Evolutionary conservation across 768 basidiomycete species (phyloP).

Genomic region (Auricularia cornea): DNA sequence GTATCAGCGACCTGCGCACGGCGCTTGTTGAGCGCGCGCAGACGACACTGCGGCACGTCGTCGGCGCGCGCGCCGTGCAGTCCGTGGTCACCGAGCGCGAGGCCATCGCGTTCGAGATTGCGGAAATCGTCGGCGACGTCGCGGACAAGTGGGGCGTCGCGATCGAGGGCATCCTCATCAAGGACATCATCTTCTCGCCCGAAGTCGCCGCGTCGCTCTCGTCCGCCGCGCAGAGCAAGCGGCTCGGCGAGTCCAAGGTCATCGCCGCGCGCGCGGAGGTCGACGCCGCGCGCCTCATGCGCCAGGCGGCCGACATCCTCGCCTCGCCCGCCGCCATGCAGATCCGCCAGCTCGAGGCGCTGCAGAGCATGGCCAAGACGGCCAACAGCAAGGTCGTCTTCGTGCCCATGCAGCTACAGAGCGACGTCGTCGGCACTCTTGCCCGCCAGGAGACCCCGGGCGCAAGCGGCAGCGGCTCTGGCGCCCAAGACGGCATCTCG

Average conservation of each 20-base stretch:
- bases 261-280: constrained; percentile 95
- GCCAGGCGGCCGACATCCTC: constrained; percentile 91
- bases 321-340: constrained; percentile 97
- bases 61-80: constrained; percentile 92
- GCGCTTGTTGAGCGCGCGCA: constrained; percentile 81
- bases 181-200: constrained; percentile 86
- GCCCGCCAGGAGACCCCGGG: constrained; percentile 4
- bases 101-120: constrained; percentile 92
- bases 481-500: constrained; percentile 24
- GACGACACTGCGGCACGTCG: constrained; percentile 95
- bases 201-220: constrained; percentile 89
- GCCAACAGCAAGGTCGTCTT: constrained; percentile 89
- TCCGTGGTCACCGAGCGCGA: constrained; percentile 95
- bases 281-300: constrained; percentile 90
- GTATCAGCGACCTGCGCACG: constrained; percentile 81
- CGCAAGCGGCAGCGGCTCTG: background rate
- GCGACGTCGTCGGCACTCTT: constrained; percentile 52
- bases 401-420: constrained; percentile 86
- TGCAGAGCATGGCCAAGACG: constrained; percentile 90
- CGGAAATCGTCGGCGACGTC: constrained; percentile 87
- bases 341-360: constrained; percentile 91
- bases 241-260: constrained; percentile 93
- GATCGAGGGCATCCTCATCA: constrained; percentile 93
- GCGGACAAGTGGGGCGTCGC: constrained; percentile 96
- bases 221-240: constrained; percentile 93